Conservation (phyloP, 768 basidiomycete genomes). For the Postia placenta region DNA sequence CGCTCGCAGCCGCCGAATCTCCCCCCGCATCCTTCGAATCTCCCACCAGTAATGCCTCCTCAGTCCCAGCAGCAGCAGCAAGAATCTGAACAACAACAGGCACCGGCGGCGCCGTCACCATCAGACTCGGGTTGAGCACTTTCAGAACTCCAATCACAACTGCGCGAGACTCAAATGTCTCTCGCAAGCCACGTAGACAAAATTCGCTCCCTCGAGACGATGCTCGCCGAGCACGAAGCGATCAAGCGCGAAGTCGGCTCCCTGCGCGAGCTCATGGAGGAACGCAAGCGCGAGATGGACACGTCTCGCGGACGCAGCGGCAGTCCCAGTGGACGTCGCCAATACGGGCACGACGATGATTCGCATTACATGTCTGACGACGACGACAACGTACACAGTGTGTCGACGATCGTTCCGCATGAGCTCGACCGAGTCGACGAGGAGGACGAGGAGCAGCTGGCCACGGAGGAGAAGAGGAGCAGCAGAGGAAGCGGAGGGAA, state of each 20-base stretch:
- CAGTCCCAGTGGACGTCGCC: constrained; percentile 15
- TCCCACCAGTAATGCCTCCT: too few species aligned
- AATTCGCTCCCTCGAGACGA: constrained; percentile 74
- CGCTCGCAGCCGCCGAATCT: too few species aligned
- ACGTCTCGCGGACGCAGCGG: constrained; percentile 24
- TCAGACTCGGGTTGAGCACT: too few species aligned
- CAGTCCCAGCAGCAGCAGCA: too few species aligned
- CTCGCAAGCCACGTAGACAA: constrained; percentile 77
- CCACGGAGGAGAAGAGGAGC: constrained; percentile 40
- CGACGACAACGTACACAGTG: constrained; percentile 63
- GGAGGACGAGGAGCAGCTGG: constrained; percentile 59
- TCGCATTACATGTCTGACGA: constrained; percentile 25
- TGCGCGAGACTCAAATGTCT: constrained; percentile 77
- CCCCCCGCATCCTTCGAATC: too few species aligned
- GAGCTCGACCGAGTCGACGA: constrained; percentile 69
- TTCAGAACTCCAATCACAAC: constrained; percentile 79
- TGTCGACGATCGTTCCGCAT: constrained; percentile 65
- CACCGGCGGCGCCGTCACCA: too few species aligned
- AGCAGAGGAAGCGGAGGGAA: constrained; percentile 37
- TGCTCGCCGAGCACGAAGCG: constrained; percentile 78
- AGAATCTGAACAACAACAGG: too few species aligned
- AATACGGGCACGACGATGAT: constrained; percentile 13
- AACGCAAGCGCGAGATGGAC: constrained; percentile 48
- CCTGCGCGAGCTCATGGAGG: constrained; percentile 69
- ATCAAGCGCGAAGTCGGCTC: constrained; percentile 73